Conservation (phyloP, 352 stramenopile genomes). For the Pythium inflatum region DNA sequence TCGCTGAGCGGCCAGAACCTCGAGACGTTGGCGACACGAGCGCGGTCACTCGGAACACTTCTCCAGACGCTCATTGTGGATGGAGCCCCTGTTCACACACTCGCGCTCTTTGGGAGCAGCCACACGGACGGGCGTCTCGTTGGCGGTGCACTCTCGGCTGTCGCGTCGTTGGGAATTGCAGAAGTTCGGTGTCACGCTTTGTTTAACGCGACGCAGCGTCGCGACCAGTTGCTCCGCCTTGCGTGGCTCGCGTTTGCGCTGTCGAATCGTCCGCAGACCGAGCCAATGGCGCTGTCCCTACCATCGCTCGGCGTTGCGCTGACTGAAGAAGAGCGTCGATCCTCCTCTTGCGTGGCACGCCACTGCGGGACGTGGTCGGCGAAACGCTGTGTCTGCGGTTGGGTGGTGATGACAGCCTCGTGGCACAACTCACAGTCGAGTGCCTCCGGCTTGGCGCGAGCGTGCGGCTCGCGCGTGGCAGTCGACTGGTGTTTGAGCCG, state of each 20-base stretch:
- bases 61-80: background rate
- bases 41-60: no score
- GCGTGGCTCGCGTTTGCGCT: conserved; percentile 5
- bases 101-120: background rate
- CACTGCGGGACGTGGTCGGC: conserved; percentile 8
- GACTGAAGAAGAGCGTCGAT: background rate
- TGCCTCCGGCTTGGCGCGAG: background rate
- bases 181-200: background rate
- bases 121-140: conserved; percentile 4
- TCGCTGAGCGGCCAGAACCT: background rate
- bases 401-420: background rate
- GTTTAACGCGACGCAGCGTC: background rate
- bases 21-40: no score
- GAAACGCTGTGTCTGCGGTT: background rate
- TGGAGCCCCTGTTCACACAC: background rate
- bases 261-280: background rate
- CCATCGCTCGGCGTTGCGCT: background rate
- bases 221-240: background rate
- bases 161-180: background rate
- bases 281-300: background rate
- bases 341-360: background rate
- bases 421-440: background rate
- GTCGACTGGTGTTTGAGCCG: background rate
- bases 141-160: background rate
- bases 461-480: background rate